These are phyloP conservation scores for Sicyos edulis DNA, from an alignment of 306 rosid genomes.

Conservation along the genomic window DNA sequence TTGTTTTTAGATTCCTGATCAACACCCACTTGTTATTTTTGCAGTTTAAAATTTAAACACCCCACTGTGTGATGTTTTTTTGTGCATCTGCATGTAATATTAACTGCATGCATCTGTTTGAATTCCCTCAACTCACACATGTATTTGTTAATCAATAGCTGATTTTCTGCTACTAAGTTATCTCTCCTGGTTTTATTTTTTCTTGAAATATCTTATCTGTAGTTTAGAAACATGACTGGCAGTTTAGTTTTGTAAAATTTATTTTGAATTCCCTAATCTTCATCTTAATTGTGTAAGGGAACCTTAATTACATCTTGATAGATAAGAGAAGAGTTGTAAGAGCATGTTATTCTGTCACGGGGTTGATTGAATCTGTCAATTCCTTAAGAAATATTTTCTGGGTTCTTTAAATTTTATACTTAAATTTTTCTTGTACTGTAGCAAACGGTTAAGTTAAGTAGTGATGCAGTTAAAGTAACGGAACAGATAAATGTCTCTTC, in stretches of 20 bases:
- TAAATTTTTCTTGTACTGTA: not conserved
- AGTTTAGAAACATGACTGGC: not conserved
- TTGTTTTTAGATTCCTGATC: not conserved
- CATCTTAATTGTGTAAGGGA: not conserved
- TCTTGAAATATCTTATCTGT: not conserved
- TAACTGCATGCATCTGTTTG: not conserved
- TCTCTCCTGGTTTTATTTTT: not conserved
- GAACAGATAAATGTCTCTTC: slow-evolving; percentile 10
- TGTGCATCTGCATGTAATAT: not conserved
- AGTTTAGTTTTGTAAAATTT: not conserved
- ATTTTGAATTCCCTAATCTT: not conserved
- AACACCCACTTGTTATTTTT: slow-evolving; percentile 6
- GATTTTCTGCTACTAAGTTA: not conserved
- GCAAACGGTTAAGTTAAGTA: not conserved
- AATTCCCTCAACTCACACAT: not conserved
- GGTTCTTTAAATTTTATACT: not conserved
- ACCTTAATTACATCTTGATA: not conserved
- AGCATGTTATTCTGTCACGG: not conserved
- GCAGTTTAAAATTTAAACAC: not conserved
- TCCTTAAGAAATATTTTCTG: not conserved
- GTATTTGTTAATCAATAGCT: not conserved
- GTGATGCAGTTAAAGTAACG: slow-evolving; percentile 12
- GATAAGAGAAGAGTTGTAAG: not conserved
- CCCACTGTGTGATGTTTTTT: not conserved
- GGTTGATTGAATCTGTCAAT: slow-evolving; percentile 1